Evolutionary conservation across 257 asterid genomes (phyloP).

Genomic region (Jaltomata sinuosa): DNA sequence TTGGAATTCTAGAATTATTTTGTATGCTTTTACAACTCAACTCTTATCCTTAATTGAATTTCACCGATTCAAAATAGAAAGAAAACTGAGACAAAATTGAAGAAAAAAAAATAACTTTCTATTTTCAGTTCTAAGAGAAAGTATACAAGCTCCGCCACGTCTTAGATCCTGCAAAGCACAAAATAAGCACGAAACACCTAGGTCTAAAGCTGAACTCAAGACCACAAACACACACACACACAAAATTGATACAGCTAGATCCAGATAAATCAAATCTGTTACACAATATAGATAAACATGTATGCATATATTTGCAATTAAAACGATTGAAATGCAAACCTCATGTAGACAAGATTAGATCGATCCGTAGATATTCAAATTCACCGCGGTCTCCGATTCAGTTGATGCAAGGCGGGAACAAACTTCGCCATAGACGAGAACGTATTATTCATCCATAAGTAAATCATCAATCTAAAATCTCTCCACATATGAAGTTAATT

Average conservation of each 20-base stretch:
- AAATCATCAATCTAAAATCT: neutral
- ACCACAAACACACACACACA: too few relatives aligned
- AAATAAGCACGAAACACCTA: neutral
- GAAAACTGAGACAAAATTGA: neutral
- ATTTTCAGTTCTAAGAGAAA: neutral
- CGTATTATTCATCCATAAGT: neutral
- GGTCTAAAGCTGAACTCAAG: neutral
- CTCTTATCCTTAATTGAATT: neutral
- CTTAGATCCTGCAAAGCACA: neutral
- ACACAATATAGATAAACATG: neutral
- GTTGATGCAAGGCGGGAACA: constrained; percentile 63
- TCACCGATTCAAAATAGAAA: neutral
- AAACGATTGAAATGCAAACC: neutral
- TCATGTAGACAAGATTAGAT: neutral
- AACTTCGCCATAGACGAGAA: neutral
- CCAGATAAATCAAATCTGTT: neutral
- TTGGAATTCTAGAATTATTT: neutral
- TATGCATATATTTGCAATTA: neutral
- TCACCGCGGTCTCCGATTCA: constrained; percentile 51
- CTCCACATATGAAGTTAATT: neutral
- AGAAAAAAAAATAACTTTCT: neutral
- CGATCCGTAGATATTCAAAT: neutral
- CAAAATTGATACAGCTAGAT: neutral
- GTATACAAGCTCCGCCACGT: neutral
- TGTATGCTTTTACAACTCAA: neutral